Percentiles rank a stretch among this genome's conserved stretches.
phyloP scores from a whole-genome alignment of 805 yeast species.

The Spencermartinsiella europaea region DNA sequence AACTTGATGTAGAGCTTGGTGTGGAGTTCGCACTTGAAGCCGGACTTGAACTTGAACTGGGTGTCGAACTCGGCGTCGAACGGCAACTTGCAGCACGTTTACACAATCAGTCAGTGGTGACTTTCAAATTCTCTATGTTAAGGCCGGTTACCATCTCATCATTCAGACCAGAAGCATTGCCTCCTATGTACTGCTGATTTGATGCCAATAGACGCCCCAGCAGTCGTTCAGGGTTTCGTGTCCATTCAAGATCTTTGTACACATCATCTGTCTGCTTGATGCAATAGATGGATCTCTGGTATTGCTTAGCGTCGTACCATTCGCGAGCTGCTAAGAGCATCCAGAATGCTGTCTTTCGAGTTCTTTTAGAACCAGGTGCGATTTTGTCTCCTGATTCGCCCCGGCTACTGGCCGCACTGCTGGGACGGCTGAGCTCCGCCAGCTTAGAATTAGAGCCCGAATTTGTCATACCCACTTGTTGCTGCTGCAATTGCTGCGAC shows the following conservation, averaged over 20 bases:
- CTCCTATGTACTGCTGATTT: not conserved
- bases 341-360: slow-evolving; percentile 76
- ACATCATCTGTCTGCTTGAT: slow-evolving; percentile 17
- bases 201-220: slow-evolving; percentile 14
- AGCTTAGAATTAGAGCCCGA: not conserved
- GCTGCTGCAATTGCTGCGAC: not conserved
- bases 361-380: slow-evolving; percentile 48
- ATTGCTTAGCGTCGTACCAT: slow-evolving; percentile 43
- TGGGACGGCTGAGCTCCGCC: not conserved
- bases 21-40: no score
- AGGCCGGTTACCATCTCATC: not conserved
- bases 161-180: no score
- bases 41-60: no score
- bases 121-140: not conserved
- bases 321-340: slow-evolving; percentile 66
- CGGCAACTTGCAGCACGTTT: no score
- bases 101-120: no score
- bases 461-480: not conserved
- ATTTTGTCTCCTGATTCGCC: slow-evolving; percentile 18
- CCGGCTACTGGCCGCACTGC: not conserved
- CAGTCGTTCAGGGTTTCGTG: slow-evolving; percentile 12
- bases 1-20: no score
- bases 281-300: slow-evolving; percentile 8
- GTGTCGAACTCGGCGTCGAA: no score
- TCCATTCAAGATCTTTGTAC: slow-evolving; percentile 23